A percentile compares a stretch with the other conserved stretches of the same genome.
These are phyloP conservation scores for Pleurotus cornucopiae DNA, from an alignment of 768 basidiomycete genomes.

Conservation along the genomic window DNA sequence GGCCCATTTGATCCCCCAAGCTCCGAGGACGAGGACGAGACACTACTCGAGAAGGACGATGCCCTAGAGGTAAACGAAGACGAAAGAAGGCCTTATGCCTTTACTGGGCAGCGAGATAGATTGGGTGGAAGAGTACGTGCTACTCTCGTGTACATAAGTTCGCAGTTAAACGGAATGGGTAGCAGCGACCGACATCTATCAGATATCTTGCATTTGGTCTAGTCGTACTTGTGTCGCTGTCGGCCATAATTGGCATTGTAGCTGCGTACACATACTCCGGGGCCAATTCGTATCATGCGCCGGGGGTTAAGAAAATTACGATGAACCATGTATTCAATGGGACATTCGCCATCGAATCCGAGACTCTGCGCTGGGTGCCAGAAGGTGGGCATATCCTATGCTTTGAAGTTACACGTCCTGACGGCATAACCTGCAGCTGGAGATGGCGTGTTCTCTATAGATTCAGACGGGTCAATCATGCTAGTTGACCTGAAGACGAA, in stretches of 20 bases:
- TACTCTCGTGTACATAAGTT: neutral
- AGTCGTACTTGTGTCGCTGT: conserved; percentile 50
- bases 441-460: conserved; percentile 85
- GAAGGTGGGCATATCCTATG: conserved; percentile 59
- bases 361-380: conserved; percentile 76
- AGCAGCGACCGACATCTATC: conserved; percentile 47
- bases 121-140: conserved; percentile 12
- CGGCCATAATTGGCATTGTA: conserved; percentile 70
- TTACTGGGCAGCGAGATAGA: conserved; percentile 7
- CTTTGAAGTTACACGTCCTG: neutral
- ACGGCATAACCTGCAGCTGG: conserved; percentile 54
- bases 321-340: conserved; percentile 94
- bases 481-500: conserved; percentile 82
- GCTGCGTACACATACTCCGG: conserved; percentile 73
- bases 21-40: conserved; percentile 69
- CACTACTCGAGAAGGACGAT: conserved; percentile 44
- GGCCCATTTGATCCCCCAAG: conserved; percentile 76
- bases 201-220: conserved; percentile 63
- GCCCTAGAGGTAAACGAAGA: conserved; percentile 13
- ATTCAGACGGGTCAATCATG: conserved; percentile 59
- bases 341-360: conserved; percentile 57
- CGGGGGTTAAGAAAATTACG: conserved; percentile 63
- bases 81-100: conserved; percentile 14
- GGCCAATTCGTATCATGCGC: conserved; percentile 36
- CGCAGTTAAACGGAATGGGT: neutral